A percentile compares a stretch with the other conserved stretches of the same genome.
Evolutionary conservation across 2,329 filamentous ascomycete species (phyloP).

Genomic region (Juglanconis juglandina): DNA sequence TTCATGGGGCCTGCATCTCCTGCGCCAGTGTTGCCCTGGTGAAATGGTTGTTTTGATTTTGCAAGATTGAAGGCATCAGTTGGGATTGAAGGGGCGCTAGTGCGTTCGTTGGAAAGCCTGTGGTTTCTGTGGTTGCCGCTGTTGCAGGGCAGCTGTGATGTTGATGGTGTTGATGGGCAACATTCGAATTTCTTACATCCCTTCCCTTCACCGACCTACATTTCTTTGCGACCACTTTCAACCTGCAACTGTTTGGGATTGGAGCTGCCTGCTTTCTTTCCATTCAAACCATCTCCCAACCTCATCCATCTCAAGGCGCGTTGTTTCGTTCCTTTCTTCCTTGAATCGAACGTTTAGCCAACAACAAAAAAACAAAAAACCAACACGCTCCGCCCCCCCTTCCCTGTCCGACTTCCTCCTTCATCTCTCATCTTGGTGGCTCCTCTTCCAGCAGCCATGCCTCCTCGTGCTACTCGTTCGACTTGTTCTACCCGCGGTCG

Average conservation of each 20-base stretch:
- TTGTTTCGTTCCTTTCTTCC: background rate
- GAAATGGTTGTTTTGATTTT: background rate
- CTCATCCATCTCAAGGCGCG: background rate
- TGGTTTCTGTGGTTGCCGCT: background rate
- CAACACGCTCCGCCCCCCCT: background rate
- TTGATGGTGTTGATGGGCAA: background rate
- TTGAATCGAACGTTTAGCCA: background rate
- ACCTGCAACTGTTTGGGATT: background rate
- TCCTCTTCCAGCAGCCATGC: background rate
- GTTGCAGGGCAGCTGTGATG: background rate
- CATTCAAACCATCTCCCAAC: background rate
- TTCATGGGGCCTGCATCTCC: background rate
- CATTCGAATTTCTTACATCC: background rate
- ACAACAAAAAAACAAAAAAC: background rate
- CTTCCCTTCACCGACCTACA: background rate
- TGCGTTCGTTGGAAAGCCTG: background rate
- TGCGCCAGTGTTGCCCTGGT: background rate
- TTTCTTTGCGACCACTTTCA: background rate
- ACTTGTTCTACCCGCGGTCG: background rate
- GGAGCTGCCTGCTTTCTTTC: background rate
- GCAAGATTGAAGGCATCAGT: background rate
- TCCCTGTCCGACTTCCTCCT: background rate
- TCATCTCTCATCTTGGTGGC: no score
- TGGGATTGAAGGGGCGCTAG: background rate
- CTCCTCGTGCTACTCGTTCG: background rate